These are phyloP conservation scores for Posidonia australis DNA, from an alignment of 106 monocot species.

Conservation along the genomic window DNA sequence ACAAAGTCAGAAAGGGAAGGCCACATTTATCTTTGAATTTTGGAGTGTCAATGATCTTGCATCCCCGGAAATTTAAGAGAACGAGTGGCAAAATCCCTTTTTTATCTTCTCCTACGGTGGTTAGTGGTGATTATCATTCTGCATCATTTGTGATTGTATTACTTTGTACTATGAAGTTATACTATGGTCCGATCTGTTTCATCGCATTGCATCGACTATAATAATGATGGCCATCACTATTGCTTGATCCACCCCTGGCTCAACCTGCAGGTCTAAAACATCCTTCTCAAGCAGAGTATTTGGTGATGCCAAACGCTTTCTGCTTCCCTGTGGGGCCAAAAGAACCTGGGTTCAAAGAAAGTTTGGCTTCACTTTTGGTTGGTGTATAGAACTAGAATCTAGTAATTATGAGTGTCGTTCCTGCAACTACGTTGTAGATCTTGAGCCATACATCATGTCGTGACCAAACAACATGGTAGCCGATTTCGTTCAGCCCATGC, in stretches of 20 bases:
- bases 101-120: no score
- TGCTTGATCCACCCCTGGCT: constrained; percentile 32
- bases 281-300: constrained; percentile 28
- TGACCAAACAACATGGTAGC: constrained; percentile 26
- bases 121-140: no score
- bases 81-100: no score
- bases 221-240: constrained; percentile 39
- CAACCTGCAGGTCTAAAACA: constrained; percentile 23
- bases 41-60: no score
- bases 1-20: no score
- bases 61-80: no score
- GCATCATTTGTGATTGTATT: no score
- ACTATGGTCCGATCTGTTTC: constrained; percentile 2
- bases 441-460: not conserved
- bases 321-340: constrained; percentile 21
- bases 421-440: constrained; percentile 4
- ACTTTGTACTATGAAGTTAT: not conserved
- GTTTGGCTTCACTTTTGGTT: constrained; percentile 3
- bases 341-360: not conserved
- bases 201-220: constrained; percentile 35
- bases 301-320: constrained; percentile 9
- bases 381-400: not conserved
- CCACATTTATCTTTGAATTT: no score
- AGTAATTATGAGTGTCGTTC: not conserved
- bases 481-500: not conserved